Conservation (phyloP, 306 rosid genomes). For the Cucurbita maxima region DNA sequence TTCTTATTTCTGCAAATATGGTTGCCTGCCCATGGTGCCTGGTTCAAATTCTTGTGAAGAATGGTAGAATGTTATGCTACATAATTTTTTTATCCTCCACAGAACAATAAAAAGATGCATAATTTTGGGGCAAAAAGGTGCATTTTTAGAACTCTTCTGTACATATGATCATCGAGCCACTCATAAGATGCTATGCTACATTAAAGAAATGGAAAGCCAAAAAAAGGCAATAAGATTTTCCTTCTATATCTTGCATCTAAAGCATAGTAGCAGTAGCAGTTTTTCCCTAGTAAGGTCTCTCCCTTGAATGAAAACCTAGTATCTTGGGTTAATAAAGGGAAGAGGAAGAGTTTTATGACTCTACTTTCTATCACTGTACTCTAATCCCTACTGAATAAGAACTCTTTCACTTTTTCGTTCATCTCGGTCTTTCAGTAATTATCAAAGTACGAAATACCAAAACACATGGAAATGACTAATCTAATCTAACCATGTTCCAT, state of each 20-base stretch:
- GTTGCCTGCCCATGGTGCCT: neutral
- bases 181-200: neutral
- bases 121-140: neutral
- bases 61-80: neutral
- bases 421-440: neutral
- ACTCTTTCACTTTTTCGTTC: neutral
- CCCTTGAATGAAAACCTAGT: neutral
- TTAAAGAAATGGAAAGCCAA: neutral
- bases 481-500: neutral
- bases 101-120: neutral
- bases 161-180: neutral
- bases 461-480: neutral
- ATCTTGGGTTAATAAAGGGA: neutral
- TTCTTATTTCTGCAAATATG: slow-evolving; percentile 2
- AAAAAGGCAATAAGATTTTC: neutral
- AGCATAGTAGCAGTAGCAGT: neutral
- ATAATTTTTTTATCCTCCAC: neutral
- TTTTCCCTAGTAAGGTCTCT: neutral
- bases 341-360: neutral
- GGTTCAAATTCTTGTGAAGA: neutral
- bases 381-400: neutral
- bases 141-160: neutral
- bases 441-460: neutral
- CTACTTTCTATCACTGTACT: neutral
- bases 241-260: neutral